A percentile compares a stretch with the other conserved stretches of the same genome.
Conservation (phyloP, 2,329 filamentous ascomycete species). For the Pseudogymnoascus sp. region DNA sequence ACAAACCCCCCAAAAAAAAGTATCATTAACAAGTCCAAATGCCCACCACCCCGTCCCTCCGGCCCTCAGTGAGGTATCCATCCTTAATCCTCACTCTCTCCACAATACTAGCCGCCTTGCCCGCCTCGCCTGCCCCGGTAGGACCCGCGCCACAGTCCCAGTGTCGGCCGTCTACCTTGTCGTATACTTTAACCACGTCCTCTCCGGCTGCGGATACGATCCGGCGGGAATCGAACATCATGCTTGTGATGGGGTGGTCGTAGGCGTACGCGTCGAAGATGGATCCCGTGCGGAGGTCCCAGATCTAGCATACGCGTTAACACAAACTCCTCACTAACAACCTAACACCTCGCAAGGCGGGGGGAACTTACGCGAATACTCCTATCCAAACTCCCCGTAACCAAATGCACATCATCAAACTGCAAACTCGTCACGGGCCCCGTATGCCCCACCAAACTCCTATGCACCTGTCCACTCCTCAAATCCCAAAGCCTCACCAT, state of each 20-base stretch:
- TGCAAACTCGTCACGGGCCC: slow-evolving; percentile 89
- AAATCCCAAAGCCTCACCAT: slow-evolving; percentile 98
- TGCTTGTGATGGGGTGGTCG: slow-evolving; percentile 81
- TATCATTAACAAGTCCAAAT: slow-evolving; percentile 70
- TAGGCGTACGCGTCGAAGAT: slow-evolving; percentile 96
- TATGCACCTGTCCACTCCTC: slow-evolving; percentile 91
- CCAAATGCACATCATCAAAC: slow-evolving; percentile 91
- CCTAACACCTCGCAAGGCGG: background rate
- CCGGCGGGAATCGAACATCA: slow-evolving; percentile 91
- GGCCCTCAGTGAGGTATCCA: slow-evolving; percentile 86
- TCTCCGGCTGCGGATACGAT: slow-evolving; percentile 89
- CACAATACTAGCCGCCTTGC: slow-evolving; percentile 58
- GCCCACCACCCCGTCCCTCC: slow-evolving; percentile 78
- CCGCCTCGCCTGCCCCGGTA: slow-evolving; percentile 53
- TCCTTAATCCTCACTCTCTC: slow-evolving; percentile 87
- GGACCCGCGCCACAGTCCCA: slow-evolving; percentile 93
- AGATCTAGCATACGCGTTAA: slow-evolving; percentile 59
- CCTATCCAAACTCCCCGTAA: slow-evolving; percentile 86
- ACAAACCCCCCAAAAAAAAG: background rate
- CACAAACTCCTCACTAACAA: background rate
- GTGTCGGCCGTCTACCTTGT: slow-evolving; percentile 90
- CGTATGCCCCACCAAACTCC: slow-evolving; percentile 91
- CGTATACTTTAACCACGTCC: slow-evolving; percentile 93
- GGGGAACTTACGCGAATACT: slow-evolving; percentile 74
- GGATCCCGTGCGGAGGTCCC: slow-evolving; percentile 92